A percentile compares a stretch with the other conserved stretches of the same genome.
Evolutionary conservation across 2,329 filamentous ascomycete species (phyloP).

Genomic region (Balansia obtecta): DNA sequence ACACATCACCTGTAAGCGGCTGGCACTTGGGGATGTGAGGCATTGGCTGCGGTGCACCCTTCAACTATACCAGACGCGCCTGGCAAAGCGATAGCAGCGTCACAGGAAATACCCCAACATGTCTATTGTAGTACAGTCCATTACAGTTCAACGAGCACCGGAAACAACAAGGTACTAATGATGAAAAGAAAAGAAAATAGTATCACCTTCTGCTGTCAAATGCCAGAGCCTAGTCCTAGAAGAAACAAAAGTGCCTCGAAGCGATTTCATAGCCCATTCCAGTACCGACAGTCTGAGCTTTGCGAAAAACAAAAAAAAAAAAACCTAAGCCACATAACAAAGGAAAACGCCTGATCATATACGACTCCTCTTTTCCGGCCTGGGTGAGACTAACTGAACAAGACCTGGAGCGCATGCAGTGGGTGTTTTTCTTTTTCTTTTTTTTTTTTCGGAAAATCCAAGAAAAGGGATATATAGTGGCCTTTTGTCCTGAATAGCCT

Average conservation of each 20-base stretch:
- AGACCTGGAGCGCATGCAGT: not conserved
- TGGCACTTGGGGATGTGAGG: too few relatives aligned
- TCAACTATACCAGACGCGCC: too few relatives aligned
- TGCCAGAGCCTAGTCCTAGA: constrained; percentile 3
- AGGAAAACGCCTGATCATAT: not conserved
- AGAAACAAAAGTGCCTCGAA: not conserved
- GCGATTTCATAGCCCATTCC: not conserved
- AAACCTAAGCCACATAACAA: too few relatives aligned
- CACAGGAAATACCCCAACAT: too few relatives aligned
- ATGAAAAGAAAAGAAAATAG: too few relatives aligned
- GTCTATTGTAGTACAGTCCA: too few relatives aligned
- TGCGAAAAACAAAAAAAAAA: not conserved
- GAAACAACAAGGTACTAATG: too few relatives aligned
- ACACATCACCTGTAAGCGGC: too few relatives aligned
- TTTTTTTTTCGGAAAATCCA: not conserved
- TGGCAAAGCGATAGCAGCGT: too few relatives aligned
- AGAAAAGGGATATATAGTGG: not conserved
- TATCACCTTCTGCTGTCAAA: constrained; percentile 1
- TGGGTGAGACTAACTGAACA: not conserved
- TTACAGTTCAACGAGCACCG: too few relatives aligned
- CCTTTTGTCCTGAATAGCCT: not conserved
- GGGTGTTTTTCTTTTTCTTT: too few relatives aligned
- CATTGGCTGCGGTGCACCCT: too few relatives aligned
- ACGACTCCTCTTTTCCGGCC: not conserved
- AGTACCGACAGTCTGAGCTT: not conserved